Percentiles rank a stretch among this genome's conserved stretches.
These are phyloP conservation scores for Porphyrellus cyaneotinctus DNA, from an alignment of 768 basidiomycete species.

Conservation along the genomic window DNA sequence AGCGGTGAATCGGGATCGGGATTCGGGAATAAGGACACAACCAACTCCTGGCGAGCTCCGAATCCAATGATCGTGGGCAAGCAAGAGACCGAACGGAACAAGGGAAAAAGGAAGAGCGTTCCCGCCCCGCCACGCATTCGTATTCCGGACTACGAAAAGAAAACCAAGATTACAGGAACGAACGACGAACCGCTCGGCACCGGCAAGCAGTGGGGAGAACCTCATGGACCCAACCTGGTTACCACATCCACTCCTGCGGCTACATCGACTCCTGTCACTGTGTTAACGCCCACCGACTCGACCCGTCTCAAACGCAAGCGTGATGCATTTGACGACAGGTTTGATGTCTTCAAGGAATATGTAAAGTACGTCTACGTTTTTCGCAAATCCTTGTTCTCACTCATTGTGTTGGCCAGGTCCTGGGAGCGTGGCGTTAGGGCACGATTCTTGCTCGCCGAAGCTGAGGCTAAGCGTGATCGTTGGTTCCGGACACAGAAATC, in stretches of 20 bases:
- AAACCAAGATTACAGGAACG: constrained; percentile 19
- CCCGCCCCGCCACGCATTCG: constrained; percentile 25
- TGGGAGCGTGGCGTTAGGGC: constrained; percentile 32
- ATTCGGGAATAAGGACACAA: constrained; percentile 5
- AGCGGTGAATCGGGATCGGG: constrained; percentile 3
- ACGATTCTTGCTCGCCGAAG: constrained; percentile 23
- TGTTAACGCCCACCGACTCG: constrained; percentile 16
- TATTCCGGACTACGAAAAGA: constrained; percentile 18
- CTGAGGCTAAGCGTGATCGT: constrained; percentile 26
- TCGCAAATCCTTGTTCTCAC: not conserved
- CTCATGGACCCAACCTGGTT: constrained; percentile 4
- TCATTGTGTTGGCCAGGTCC: constrained; percentile 11
- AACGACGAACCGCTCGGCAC: constrained; percentile 19
- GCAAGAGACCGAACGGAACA: constrained; percentile 1
- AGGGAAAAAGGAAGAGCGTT: constrained; percentile 9
- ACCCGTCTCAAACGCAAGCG: constrained; percentile 26
- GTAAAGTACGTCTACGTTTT: constrained; percentile 21
- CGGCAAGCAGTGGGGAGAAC: constrained; percentile 12
- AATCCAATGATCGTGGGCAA: constrained; percentile 10
- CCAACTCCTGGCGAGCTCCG: constrained; percentile 3
- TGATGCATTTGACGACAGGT: constrained; percentile 20
- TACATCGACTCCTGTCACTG: constrained; percentile 11
- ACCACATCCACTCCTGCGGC: constrained; percentile 6
- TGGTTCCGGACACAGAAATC: constrained; percentile 33
- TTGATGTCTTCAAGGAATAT: constrained; percentile 28